Evolutionary conservation across 208 protist genomes (phyloP).

Genomic region (Blechomonas ayalai): DNA sequence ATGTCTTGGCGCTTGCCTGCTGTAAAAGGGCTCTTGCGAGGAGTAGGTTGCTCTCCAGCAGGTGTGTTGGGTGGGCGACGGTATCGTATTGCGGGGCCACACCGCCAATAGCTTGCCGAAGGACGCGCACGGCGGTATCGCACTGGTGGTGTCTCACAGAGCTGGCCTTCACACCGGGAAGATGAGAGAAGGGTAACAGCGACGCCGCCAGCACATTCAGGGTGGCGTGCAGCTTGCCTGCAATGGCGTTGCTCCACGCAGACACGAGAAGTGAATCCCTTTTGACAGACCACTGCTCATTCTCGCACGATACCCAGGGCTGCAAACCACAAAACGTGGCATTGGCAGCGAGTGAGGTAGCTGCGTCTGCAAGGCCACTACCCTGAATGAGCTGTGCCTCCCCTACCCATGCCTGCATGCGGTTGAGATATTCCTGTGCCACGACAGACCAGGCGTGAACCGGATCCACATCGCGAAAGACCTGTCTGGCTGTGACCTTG

Average conservation of each 20-base stretch:
- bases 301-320: too few species aligned
- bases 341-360: background rate
- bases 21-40: slow-evolving; percentile 40
- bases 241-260: slow-evolving; percentile 8
- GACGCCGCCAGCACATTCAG: slow-evolving; percentile 19
- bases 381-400: background rate
- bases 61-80: slow-evolving; percentile 34
- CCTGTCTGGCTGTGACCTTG: slow-evolving; percentile 6
- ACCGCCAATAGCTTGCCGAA: slow-evolving; percentile 23
- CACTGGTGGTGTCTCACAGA: background rate
- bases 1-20: too few species aligned
- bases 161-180: background rate
- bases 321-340: slow-evolving; percentile 1
- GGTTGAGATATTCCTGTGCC: slow-evolving; percentile 15
- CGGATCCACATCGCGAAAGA: slow-evolving; percentile 16
- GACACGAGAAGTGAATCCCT: too few species aligned
- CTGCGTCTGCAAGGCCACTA: background rate
- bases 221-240: slow-evolving; percentile 26
- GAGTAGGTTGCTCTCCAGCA: slow-evolving; percentile 44
- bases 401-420: slow-evolving; percentile 1
- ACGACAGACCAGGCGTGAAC: slow-evolving; percentile 20
- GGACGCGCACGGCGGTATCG: background rate
- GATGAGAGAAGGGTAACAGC: background rate
- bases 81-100: slow-evolving; percentile 48
- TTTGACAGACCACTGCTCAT: too few species aligned